Conservation (phyloP, 768 basidiomycete genomes). For the Inosperma sp. region DNA sequence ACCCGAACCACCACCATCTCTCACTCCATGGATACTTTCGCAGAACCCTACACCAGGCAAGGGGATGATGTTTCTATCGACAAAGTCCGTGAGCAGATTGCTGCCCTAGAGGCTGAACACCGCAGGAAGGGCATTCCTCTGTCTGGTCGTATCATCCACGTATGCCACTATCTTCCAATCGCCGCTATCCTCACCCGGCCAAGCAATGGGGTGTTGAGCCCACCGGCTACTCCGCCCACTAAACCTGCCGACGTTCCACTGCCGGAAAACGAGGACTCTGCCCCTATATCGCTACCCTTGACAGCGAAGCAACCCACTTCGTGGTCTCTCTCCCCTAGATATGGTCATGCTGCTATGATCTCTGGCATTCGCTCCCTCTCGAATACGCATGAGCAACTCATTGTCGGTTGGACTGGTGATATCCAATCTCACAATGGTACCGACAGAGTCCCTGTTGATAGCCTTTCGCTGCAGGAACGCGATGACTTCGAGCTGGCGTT, state of each 20-base stretch:
- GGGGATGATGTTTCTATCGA: constrained; percentile 66
- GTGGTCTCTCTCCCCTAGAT: constrained; percentile 77
- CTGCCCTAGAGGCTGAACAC: constrained; percentile 67
- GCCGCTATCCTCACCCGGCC: constrained; percentile 47
- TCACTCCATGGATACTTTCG: constrained; percentile 63
- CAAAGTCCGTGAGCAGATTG: constrained; percentile 70
- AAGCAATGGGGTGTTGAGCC: constrained; percentile 50
- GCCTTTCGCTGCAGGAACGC: constrained; percentile 59
- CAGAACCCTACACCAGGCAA: constrained; percentile 61
- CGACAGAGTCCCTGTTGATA: constrained; percentile 43
- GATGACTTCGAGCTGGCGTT: constrained; percentile 63
- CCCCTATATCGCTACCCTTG: constrained; percentile 11
- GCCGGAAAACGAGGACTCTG: constrained; percentile 10
- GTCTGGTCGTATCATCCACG: constrained; percentile 86
- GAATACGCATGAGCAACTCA: constrained; percentile 80
- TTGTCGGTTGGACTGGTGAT: constrained; percentile 94
- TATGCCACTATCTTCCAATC: constrained; percentile 87
- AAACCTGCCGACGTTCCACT: constrained; percentile 44
- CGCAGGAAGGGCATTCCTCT: constrained; percentile 64
- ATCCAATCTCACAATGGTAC: constrained; percentile 42
- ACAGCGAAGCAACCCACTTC: constrained; percentile 22
- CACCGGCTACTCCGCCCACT: constrained; percentile 75
- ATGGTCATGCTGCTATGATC: constrained; percentile 94
- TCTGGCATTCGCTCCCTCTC: constrained; percentile 85
- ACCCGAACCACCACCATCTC: constrained; percentile 4